phyloP scores from a whole-genome alignment of 1,139 yeast genomes.

The Yamadazyma sp. region DNA sequence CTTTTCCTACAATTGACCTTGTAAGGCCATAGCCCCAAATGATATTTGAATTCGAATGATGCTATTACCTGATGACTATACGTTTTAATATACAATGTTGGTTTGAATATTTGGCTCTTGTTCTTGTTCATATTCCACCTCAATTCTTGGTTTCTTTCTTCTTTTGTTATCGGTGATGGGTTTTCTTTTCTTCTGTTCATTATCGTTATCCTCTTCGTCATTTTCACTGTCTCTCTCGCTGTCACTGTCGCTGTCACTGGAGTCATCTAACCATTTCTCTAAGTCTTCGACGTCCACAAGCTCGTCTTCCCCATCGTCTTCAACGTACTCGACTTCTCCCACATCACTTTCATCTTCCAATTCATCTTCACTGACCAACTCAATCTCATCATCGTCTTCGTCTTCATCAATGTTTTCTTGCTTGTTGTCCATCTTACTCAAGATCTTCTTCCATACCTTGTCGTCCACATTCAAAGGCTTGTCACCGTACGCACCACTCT shows the following conservation, averaged over 20 bases:
- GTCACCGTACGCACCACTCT: constrained; percentile 98
- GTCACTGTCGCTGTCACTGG: constrained; percentile 45
- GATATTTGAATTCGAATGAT: too few relatives aligned
- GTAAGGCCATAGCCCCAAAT: too few relatives aligned
- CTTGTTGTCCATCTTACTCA: constrained; percentile 67
- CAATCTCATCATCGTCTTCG: constrained; percentile 62
- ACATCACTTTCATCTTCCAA: constrained; percentile 74
- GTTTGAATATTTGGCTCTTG: constrained; percentile 17
- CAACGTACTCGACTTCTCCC: constrained; percentile 83
- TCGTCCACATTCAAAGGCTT: constrained; percentile 96
- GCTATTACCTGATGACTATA: constrained; percentile 1
- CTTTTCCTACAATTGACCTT: too few relatives aligned
- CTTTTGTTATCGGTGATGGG: constrained; percentile 36
- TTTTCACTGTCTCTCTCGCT: constrained; percentile 37
- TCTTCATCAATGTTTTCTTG: constrained; percentile 65
- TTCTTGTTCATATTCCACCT: constrained; percentile 83
- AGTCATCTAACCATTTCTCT: constrained; percentile 83
- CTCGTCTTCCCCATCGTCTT: constrained; percentile 85
- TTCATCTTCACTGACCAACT: constrained; percentile 58
- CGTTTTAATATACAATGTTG: constrained; percentile 16
- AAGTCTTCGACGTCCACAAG: constrained; percentile 89
- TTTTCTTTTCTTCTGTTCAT: constrained; percentile 35
- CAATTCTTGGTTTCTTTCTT: constrained; percentile 74
- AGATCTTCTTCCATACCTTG: constrained; percentile 89
- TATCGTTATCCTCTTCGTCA: constrained; percentile 37